These are phyloP conservation scores for Mayamaea pseudoterrestris DNA, from an alignment of 108 stramenopile species.

Conservation along the genomic window DNA sequence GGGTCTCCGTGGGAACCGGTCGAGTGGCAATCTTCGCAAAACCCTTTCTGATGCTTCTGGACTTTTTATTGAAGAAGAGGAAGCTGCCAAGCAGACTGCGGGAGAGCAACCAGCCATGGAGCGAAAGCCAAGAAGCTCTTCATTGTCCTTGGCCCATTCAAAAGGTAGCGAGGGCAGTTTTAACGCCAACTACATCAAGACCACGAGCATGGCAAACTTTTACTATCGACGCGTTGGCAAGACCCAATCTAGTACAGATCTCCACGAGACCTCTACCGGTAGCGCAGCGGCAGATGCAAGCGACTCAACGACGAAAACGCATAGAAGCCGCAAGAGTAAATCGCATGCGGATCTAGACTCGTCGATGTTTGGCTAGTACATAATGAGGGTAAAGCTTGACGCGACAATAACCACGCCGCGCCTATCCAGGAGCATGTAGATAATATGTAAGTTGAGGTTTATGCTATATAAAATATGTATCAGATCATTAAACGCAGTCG, in stretches of 20 bases:
- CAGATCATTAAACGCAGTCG: not conserved
- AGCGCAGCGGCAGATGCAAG: not conserved
- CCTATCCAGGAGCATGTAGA: not conserved
- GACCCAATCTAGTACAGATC: not conserved
- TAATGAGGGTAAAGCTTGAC: too few species aligned
- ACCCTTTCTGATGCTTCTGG: slow-evolving; percentile 49
- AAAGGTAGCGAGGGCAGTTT: slow-evolving; percentile 5
- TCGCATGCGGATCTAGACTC: slow-evolving; percentile 16
- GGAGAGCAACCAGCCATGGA: slow-evolving; percentile 15
- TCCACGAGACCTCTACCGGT: not conserved
- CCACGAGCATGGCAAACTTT: slow-evolving; percentile 81
- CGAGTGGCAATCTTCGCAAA: slow-evolving; percentile 44
- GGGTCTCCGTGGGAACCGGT: slow-evolving; percentile 75
- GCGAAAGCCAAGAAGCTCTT: not conserved
- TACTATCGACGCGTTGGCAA: slow-evolving; percentile 48
- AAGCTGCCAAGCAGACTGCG: slow-evolving; percentile 15
- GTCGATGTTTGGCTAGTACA: too few species aligned
- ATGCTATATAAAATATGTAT: not conserved
- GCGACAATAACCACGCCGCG: too few species aligned
- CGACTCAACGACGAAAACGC: not conserved
- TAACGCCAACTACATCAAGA: slow-evolving; percentile 48
- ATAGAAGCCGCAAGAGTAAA: slow-evolving; percentile 13
- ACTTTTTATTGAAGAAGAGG: slow-evolving; percentile 59
- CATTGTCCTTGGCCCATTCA: not conserved
- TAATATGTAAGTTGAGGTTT: not conserved